Percentiles rank a stretch among this genome's conserved stretches.
phyloP scores from a whole-genome alignment of 1,284 basidiomycete species.

The Vanrija humicola region DNA sequence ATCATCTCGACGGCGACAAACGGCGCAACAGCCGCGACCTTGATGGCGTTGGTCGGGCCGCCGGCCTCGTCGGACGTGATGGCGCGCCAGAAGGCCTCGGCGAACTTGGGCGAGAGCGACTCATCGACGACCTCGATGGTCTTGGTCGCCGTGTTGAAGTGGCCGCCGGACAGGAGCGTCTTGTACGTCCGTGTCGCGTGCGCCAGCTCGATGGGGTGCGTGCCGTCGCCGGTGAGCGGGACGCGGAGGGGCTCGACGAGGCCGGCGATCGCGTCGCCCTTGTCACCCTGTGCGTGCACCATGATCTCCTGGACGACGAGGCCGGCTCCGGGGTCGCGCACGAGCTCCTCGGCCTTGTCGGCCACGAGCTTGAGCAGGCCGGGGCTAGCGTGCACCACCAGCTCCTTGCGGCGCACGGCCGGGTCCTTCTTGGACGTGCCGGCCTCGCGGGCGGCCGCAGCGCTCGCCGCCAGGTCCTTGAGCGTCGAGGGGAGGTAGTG shows the following conservation, averaged over 20 bases:
- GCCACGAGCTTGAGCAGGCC: slow-evolving; percentile 64
- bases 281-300: slow-evolving; percentile 76
- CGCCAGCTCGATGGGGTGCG: slow-evolving; percentile 70
- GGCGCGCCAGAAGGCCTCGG: slow-evolving; percentile 57
- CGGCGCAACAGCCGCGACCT: slow-evolving; percentile 65
- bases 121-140: slow-evolving; percentile 55
- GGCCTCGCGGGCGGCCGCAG: slow-evolving; percentile 50
- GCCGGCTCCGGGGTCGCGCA: slow-evolving; percentile 71
- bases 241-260: slow-evolving; percentile 58
- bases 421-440: slow-evolving; percentile 75
- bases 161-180: slow-evolving; percentile 80
- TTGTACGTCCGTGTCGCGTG: slow-evolving; percentile 79
- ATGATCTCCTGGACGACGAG: slow-evolving; percentile 73
- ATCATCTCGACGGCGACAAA: slow-evolving; percentile 76
- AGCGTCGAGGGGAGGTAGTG: slow-evolving; percentile 80
- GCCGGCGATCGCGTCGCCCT: slow-evolving; percentile 58
- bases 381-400: slow-evolving; percentile 65
- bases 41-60: slow-evolving; percentile 48
- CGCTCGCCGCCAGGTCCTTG: slow-evolving; percentile 62
- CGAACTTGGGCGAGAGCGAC: slow-evolving; percentile 60
- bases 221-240: slow-evolving; percentile 55
- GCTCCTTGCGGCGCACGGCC: slow-evolving; percentile 60
- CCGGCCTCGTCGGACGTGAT: slow-evolving; percentile 49
- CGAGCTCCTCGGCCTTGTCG: slow-evolving; percentile 57
- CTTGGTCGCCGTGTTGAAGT: slow-evolving; percentile 64